Evolutionary conservation across 768 basidiomycete species (phyloP), one percentile per base, ranked within the genome.

Genomic region (Lactarius akahatsu): DNA sequence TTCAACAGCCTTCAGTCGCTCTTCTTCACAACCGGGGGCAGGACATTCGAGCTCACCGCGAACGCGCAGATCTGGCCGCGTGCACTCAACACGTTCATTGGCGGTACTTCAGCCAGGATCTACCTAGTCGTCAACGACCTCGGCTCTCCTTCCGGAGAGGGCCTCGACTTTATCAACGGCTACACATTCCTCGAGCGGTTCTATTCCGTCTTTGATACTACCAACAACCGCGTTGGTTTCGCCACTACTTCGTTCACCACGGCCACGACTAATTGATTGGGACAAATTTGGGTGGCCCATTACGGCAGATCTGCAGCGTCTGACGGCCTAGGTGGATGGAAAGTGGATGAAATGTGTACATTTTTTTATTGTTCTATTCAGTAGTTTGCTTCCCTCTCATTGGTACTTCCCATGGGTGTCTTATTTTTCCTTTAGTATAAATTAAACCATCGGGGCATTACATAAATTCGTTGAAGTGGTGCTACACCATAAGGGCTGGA

Each of bases 191-290:
- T 86, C 32, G 80, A 84, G 75, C 84, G 88, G 18, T 89, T 85
- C 81, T 89, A 88, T 77, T 79, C 83, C 36, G 86, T 87, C 43
- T 88, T 77, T 71, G 88, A 90, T 72, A 85, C 86, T 55, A 74
- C 79, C 54, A 84, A 85, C 77, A 75, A 73, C 58, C 83, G 78
- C 20, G 79, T 88, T 64, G 86, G 87, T 23, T 78, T 88, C 64
- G 85, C 86, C 7, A 83, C 79, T 34, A 86, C 70, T 43, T 73
- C 73, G 64, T 83, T 78, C 74, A 88, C 87, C 0, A 66, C 70
- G 18, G 79, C 85, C 4, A 82, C 72, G 20, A 74, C 74, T 20
- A 80, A 82, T 63, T 67, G n/a, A 56, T 34, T 38, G 15, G 62
- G 36, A 41, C 20, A 10, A 41, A 7, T n/a, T 45, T 45, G 43